Evolutionary conservation across 2,329 filamentous ascomycete species (phyloP).

Genomic region (Remersonia thermophila): DNA sequence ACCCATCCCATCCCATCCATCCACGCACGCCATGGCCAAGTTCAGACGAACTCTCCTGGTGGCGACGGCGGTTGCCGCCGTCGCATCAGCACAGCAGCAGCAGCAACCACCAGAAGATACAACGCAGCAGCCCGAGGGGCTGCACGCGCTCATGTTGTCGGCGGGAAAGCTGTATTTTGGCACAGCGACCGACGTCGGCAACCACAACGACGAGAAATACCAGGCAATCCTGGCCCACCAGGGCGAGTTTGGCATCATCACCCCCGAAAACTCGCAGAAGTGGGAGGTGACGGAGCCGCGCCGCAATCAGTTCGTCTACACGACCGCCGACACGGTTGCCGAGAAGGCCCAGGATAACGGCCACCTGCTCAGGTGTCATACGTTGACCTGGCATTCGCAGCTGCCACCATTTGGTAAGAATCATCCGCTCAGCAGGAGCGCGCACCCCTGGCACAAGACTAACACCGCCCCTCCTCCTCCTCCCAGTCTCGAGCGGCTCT

Average conservation of each 20-base stretch:
- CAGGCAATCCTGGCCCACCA: constrained; percentile 34
- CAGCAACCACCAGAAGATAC: background rate
- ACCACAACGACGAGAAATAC: constrained; percentile 38
- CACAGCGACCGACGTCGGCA: constrained; percentile 40
- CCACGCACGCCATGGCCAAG: constrained; percentile 4
- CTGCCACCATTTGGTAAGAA: constrained; percentile 31
- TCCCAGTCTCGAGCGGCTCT: constrained; percentile 18
- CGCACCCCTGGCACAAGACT: too few relatives aligned
- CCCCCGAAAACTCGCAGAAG: constrained; percentile 42
- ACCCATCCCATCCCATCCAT: too few relatives aligned
- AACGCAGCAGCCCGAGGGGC: constrained; percentile 16
- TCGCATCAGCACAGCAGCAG: constrained; percentile 6
- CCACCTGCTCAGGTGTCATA: constrained; percentile 44
- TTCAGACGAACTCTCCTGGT: constrained; percentile 1
- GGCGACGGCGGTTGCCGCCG: constrained; percentile 7
- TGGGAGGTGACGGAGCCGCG: constrained; percentile 45
- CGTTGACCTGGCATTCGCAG: constrained; percentile 32
- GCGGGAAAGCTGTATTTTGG: constrained; percentile 43
- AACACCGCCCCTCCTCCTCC: background rate
- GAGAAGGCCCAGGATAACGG: constrained; percentile 22
- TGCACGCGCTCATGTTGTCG: constrained; percentile 33
- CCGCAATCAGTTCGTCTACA: constrained; percentile 39
- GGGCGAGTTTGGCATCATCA: constrained; percentile 44
- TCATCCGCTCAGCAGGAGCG: too few relatives aligned
- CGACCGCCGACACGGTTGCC: constrained; percentile 32